Base-by-base conservation (phyloP, 345 rosid genomes). In the Citrus sinensis region DNA sequence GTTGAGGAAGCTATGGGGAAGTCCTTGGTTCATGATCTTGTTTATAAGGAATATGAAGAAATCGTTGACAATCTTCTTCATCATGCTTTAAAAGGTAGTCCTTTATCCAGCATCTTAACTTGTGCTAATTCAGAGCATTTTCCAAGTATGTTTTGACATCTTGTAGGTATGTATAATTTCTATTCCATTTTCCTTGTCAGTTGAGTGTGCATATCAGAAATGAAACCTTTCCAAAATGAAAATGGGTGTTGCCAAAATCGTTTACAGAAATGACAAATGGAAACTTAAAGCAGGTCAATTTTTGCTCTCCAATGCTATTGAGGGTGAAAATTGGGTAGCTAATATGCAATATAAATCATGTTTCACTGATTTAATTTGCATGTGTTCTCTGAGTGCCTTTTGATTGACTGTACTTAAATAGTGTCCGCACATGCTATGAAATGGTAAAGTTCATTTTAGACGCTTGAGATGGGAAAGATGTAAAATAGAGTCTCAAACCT, bases 1-100 rank as follows among this genome's bases (percentile, higher is more conserved):
- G 93, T 94, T 83, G 98, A 92, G 85, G 96, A 94, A 78, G 98
- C 98, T 69, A 94, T 88, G 98, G 98, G 98, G 20, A 92, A 94
- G 85, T 97, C 97, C 80, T 85, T 94, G 83, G 93, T 92, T 86
- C 90, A 74, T 35, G 94, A 97, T 76, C 92, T 97, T 59, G 84
- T 94, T 81, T 93, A 81, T 78, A 83, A 92, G 79, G 98, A 97
- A 79, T 91, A 86, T 72, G 89, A 89, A 85, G 96, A 88, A 86
- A 89, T 80, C 24, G 96, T 93, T 56, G 93, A 79, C 86, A 89
- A 81, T 81, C 96, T 97, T 85, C 88, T 97, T 83, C 76, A 74
- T 78, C 83, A 71, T 80, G 99, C 98, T 66, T 86, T 94, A 56
- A 87, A 78, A 91, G 99, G 99, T 97, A 90, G 29, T 78, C 58